Percentiles rank a stretch among this genome's conserved stretches.
Conservation (phyloP, 2,329 filamentous ascomycete species). For the Fusarium lyarnte region DNA sequence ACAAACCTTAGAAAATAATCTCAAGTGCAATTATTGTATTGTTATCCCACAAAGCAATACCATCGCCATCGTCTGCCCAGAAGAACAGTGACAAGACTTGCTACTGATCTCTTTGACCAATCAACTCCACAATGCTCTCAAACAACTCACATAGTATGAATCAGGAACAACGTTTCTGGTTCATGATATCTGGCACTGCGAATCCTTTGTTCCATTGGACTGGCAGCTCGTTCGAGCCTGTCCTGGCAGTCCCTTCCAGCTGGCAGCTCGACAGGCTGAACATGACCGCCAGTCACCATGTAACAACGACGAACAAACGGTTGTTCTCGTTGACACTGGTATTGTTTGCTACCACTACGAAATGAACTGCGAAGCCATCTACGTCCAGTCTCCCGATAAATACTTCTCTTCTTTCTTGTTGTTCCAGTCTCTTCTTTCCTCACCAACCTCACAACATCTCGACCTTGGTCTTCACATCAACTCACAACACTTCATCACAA, state of each 20-base stretch:
- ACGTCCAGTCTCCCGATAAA: rapidly evolving
- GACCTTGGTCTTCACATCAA: not conserved
- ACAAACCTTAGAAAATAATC: no score
- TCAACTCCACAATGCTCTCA: not conserved
- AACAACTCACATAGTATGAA: not conserved
- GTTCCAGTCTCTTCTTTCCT: not conserved
- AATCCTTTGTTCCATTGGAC: rapidly evolving
- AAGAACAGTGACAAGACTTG: not conserved
- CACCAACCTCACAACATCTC: not conserved
- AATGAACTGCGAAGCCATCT: rapidly evolving
- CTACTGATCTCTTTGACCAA: not conserved
- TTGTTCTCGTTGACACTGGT: not conserved
- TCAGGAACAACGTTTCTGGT: no score
- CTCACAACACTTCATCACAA: not conserved
- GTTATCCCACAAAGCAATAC: no score
- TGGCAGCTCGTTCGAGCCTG: rapidly evolving
- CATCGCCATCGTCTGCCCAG: rapidly evolving
- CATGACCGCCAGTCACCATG: not conserved
- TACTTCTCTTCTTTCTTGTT: rapidly evolving
- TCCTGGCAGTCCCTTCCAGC: not conserved
- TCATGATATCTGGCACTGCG: rapidly evolving
- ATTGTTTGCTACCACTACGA: rapidly evolving
- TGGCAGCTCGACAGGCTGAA: not conserved
- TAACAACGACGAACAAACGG: not conserved
- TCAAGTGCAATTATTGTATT: no score